Evolutionary conservation across 1,139 yeast genomes (phyloP).

Genomic region (Magnusiomyces paraingens): DNA sequence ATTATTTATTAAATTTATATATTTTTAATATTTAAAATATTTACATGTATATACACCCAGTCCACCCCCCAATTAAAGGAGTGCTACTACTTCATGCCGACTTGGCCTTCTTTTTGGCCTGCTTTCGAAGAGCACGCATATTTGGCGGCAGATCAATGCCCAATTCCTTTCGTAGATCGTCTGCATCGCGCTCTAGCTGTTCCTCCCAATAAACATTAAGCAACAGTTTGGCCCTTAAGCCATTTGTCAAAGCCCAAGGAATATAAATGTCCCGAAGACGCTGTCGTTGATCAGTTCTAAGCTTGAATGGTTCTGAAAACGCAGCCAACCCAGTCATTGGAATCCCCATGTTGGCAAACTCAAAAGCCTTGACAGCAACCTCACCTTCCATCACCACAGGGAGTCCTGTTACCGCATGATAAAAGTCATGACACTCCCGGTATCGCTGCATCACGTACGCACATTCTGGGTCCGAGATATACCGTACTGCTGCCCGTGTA

Average conservation of each 20-base stretch:
- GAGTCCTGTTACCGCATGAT: slow-evolving; percentile 84
- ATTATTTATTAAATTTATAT: neutral
- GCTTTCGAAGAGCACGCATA: slow-evolving; percentile 56
- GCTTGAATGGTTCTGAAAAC: slow-evolving; percentile 71
- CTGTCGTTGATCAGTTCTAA: slow-evolving; percentile 50
- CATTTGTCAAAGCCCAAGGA: slow-evolving; percentile 85
- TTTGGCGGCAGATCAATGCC: slow-evolving; percentile 77
- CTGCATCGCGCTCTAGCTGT: slow-evolving; percentile 61
- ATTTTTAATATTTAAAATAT: neutral
- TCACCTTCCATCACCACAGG: slow-evolving; percentile 95
- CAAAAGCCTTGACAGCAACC: slow-evolving; percentile 86
- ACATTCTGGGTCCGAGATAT: slow-evolving; percentile 81
- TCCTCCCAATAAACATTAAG: slow-evolving; percentile 94
- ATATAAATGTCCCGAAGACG: slow-evolving; percentile 52
- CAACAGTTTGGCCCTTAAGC: slow-evolving; percentile 66
- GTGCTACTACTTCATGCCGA: neutral
- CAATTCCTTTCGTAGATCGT: slow-evolving; percentile 61
- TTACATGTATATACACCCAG: neutral
- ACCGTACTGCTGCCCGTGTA: slow-evolving; percentile 80
- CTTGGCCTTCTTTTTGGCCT: slow-evolving; percentile 3
- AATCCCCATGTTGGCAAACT: slow-evolving; percentile 84
- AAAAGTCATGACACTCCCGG: slow-evolving; percentile 95
- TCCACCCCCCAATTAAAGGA: too few species aligned
- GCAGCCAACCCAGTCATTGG: slow-evolving; percentile 97
- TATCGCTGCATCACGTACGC: slow-evolving; percentile 90